A percentile compares a stretch with the other conserved stretches of the same genome.
phyloP scores from a whole-genome alignment of 2,329 filamentous ascomycete genomes.

The Diaporthe sp. region DNA sequence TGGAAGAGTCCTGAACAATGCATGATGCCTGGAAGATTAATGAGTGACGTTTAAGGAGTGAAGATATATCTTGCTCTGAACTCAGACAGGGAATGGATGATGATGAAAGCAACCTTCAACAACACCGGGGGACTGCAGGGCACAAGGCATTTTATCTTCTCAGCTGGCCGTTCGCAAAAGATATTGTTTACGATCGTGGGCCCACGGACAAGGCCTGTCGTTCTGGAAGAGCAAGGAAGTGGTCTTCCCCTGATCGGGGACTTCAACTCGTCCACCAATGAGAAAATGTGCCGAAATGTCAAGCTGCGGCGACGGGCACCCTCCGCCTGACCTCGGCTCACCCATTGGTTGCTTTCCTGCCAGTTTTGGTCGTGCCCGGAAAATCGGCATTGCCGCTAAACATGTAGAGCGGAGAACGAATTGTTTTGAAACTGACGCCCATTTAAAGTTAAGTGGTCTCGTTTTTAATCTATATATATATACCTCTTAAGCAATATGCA shows the following conservation, averaged over 20 bases:
- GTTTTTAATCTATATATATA: no score
- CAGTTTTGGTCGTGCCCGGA: background rate
- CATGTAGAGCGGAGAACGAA: background rate
- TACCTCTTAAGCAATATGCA: no score
- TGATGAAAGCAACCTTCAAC: background rate
- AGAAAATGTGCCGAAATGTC: background rate
- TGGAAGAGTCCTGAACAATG: slow-evolving; percentile 13
- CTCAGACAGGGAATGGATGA: background rate
- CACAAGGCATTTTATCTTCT: slow-evolving; percentile 7
- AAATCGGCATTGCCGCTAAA: background rate
- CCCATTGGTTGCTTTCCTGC: background rate
- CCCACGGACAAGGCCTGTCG: background rate
- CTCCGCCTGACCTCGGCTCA: background rate
- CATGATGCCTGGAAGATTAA: background rate
- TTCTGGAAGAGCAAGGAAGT: background rate
- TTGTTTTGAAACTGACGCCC: slow-evolving; percentile 17
- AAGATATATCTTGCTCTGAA: background rate
- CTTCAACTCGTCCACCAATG: background rate
- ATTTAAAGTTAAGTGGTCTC: slow-evolving; percentile 32
- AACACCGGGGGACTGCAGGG: background rate
- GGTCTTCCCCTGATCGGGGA: background rate
- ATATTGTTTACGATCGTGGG: background rate
- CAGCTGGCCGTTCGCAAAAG: background rate
- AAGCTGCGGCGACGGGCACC: background rate
- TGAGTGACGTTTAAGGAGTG: slow-evolving; percentile 2